Percentiles rank a stretch among this genome's conserved stretches.
These are phyloP conservation scores for Cruciata laevipes DNA, from an alignment of 257 asterid species.

Conservation along the genomic window DNA sequence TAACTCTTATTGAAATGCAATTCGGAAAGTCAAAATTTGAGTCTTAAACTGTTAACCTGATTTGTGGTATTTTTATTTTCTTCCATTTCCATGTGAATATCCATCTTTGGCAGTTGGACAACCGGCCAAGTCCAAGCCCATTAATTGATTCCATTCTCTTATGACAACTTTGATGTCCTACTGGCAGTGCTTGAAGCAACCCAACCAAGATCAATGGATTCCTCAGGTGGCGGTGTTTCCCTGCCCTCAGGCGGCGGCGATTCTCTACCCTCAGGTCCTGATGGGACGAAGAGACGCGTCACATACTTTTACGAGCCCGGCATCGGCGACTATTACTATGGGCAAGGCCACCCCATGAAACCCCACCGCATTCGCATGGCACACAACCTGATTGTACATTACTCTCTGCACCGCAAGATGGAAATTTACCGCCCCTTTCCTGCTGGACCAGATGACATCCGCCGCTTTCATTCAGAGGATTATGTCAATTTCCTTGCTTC, in stretches of 20 bases:
- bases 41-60: not conserved
- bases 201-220: slow-evolving; percentile 25
- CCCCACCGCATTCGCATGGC: slow-evolving; percentile 84
- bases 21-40: no score
- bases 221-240: slow-evolving; percentile 46
- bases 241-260: slow-evolving; percentile 65
- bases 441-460: slow-evolving; percentile 44
- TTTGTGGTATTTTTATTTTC: not conserved
- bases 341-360: slow-evolving; percentile 79
- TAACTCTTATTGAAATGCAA: not conserved
- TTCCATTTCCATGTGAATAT: not conserved
- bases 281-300: slow-evolving; percentile 68
- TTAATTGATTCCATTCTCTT: not conserved
- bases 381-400: slow-evolving; percentile 59
- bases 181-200: not conserved
- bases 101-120: not conserved
- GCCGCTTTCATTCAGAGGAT: slow-evolving; percentile 59
- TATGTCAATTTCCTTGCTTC: slow-evolving; percentile 61
- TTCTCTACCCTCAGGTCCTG: slow-evolving; percentile 60
- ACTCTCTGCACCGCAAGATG: slow-evolving; percentile 62
- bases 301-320: slow-evolving; percentile 72
- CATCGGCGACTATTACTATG: slow-evolving; percentile 67
- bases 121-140: not conserved
- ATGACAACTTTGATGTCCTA: not conserved
- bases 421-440: slow-evolving; percentile 57